Base-by-base conservation (phyloP, 768 basidiomycete genomes). In the Boletus eberwhitei region DNA sequence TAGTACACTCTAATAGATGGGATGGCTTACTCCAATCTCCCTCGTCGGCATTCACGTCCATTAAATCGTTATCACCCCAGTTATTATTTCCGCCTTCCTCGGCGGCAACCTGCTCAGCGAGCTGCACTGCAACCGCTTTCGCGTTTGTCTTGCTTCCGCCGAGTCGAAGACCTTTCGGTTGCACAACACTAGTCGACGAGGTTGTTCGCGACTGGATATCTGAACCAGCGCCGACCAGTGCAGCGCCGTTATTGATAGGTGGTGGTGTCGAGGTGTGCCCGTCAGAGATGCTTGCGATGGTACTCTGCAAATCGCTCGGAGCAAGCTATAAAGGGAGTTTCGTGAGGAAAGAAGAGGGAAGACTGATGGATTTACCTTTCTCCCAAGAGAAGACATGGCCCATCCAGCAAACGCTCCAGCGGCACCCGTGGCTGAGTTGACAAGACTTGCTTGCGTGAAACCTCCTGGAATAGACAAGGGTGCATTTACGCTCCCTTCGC, bases 371-470 rank as follows among this genome's bases (percentile, higher is more conserved):
- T 51, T 31, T 50, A 89, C 90, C 77, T 88, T 90, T 73, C 85
- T 94, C 26, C 89, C 86, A 0, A 98, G 64, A 0, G 90, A 93
- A 5, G 93, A 89, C 40, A 98, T 92, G 2, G 96, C 96, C 96
- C 96, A 98, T 7, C 94, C 93, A 14, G 96, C 95, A 4, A 99
- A 74, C 17, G 87, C 89, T 8, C 90, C 88, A 17, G 95, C 96
- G 3, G 94, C 95, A 0, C 93, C 94, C 0, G 93, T 86, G 0
- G 96, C 93, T 5, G 86, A 86, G 60, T 86, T 93, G 16, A 91
- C 91, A 2, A 97, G 72, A 12, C 78, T 62, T 43, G 59, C 56
- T 53, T 65, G 59, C 43, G 59, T 64, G 38, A 69, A 62, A 8
- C 63, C 63, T n/a, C 68, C 64, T 32, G 73, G 58, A 51, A 73